Conservation (phyloP, 2,329 filamentous ascomycete species). For the Drechslera avenae region DNA sequence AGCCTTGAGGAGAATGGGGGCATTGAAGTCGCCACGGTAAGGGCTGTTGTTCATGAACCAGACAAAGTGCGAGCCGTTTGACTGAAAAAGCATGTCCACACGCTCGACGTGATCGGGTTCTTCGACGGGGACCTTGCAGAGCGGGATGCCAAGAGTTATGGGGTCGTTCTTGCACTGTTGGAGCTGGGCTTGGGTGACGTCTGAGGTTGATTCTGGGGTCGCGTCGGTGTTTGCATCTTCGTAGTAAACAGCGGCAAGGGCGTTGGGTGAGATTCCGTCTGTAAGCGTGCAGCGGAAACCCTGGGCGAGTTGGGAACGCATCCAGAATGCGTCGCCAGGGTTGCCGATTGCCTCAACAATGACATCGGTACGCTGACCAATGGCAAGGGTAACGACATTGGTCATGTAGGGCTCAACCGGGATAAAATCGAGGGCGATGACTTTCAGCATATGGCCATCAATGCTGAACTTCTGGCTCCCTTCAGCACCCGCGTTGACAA, state of each 20-base stretch:
- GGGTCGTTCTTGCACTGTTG: conserved; percentile 26
- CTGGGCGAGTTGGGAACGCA: conserved; percentile 40
- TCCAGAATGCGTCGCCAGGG: conserved; percentile 42
- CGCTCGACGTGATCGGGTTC: conserved; percentile 25
- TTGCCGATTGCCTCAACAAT: conserved; percentile 40
- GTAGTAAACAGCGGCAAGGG: conserved; percentile 67
- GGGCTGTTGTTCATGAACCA: conserved; percentile 33
- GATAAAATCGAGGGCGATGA: conserved; percentile 51
- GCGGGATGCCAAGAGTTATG: conserved; percentile 14
- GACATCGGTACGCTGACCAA: conserved; percentile 48
- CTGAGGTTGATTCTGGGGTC: conserved; percentile 53
- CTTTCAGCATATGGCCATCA: conserved; percentile 49
- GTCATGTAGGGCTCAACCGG: conserved; percentile 49
- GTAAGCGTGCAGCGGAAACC: conserved; percentile 22
- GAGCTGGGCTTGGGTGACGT: conserved; percentile 25
- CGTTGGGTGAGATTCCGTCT: conserved; percentile 25
- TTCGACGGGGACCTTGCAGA: conserved; percentile 31
- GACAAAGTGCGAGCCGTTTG: conserved; percentile 34
- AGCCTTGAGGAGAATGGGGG: conserved; percentile 23
- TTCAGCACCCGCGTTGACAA: conserved; percentile 50
- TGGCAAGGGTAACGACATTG: conserved; percentile 47
- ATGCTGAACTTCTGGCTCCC: conserved; percentile 50
- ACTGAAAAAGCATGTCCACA: conserved; percentile 28
- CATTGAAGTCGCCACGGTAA: conserved; percentile 36
- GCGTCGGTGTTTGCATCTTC: conserved; percentile 58